Percentiles rank a stretch among this genome's conserved stretches.
Conservation (phyloP, 331 rosid genomes). For the Malus hybrid region DNA sequence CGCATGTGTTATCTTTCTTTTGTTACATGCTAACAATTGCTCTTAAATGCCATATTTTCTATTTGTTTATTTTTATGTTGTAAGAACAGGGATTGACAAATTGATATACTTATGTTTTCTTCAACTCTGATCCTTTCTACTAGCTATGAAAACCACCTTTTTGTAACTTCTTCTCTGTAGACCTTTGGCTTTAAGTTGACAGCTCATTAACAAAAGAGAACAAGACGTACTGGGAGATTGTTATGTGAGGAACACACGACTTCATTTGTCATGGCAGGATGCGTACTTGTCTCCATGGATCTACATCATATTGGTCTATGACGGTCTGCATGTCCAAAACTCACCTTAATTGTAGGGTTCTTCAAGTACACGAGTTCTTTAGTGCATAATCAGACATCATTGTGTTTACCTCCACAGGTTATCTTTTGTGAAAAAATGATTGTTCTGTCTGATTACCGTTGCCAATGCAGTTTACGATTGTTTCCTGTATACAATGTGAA, state of each 20-base stretch:
- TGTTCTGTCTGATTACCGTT: not conserved
- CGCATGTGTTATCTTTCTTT: not conserved
- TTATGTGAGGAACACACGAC: not conserved
- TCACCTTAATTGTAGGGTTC: not conserved
- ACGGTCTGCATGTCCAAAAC: not conserved
- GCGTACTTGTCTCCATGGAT: not conserved
- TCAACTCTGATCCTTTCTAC: not conserved
- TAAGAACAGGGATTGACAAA: not conserved
- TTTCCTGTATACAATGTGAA: no score
- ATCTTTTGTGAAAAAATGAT: not conserved
- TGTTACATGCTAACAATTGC: not conserved
- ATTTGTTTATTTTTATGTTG: not conserved
- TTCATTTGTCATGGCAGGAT: not conserved
- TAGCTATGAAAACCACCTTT: not conserved
- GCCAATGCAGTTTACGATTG: no score
- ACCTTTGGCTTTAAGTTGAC: not conserved
- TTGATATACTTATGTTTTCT: not conserved
- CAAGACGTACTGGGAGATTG: not conserved
- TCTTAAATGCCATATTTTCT: not conserved
- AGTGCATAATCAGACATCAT: not conserved
- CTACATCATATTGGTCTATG: not conserved
- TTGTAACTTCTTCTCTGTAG: not conserved
- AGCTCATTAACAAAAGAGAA: not conserved
- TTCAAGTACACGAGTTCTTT: not conserved
- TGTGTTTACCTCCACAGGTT: not conserved